Evolutionary conservation across 148 eudicot genomes (phyloP), one percentile per base, ranked within the genome.

Genomic region (Chenopodium quinoa): DNA sequence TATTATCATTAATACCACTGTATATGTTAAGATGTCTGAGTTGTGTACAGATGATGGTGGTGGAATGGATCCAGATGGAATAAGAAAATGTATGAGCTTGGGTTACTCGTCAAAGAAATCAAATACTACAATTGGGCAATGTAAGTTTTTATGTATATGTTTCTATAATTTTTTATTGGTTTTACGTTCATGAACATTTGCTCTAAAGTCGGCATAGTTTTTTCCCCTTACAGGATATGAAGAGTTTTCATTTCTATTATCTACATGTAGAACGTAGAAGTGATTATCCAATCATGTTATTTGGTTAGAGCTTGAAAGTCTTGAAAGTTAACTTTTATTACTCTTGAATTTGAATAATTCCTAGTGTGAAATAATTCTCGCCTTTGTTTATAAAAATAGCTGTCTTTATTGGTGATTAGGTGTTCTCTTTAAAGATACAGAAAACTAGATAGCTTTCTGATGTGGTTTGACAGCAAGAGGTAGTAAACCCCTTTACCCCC

Each of bases 71-170:
- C 97, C 99, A 29, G 97, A 92, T 17, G 75, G 90, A 81, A 85
- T 95, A 54, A 89, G 97, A 75, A 95, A 92, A 86, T 95, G 99
- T 86, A 95, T 95, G 99, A 93, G 99, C 88, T 89, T 95, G 88
- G 99, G 99, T 62, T 95, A 95, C 87, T 95, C 99, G 31, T 91
- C 97, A 71, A 95, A 95, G 89, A 92, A 86, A 81, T 76, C 93
- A 72, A 95, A 93, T 81, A 88, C 88, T 76, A 95, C 97, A 37
- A 95, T 95, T 76, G 99, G 99, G 71, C 97, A 95, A 79, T 95
- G 99, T 95, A 85, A 92, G 85, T 83, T 20, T 54, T 32, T 67
- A 20, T 32, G 8, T 2, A 7, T 47, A 7, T 47, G 50, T 0
- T 6, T 47, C 12, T 60, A 14, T 34, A 56, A 14, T 11, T 14